Base-by-base conservation (phyloP, 331 rosid species). In the Phaseolus coccineus region DNA sequence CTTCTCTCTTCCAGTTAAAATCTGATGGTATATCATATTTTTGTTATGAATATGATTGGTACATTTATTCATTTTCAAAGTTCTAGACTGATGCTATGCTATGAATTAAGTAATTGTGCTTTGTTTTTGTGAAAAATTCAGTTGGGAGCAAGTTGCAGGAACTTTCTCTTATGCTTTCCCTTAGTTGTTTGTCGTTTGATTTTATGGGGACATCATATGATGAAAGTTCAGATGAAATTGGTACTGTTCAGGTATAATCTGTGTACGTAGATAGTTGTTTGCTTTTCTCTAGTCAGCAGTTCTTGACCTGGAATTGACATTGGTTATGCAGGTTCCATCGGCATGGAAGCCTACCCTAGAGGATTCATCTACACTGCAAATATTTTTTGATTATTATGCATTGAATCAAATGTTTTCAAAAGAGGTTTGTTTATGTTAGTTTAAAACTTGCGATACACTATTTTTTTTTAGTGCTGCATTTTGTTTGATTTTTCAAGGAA, bases 151-250 rank as follows among this genome's bases (percentile, higher is more conserved):
- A 86, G 87, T 76, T 88, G 82, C 89, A 84, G 82, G 88, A 77
- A n/a, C 62, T 88, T 48, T 87, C 87, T 73, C 76, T 86, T 66
- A 76, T 85, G 40, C 87, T 88, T 73, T 81, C 87, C 50, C 87
- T 79, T 4, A 46, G 84, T 78, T 86, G 89, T 73, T 79, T 88
- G 24, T 86, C 91, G 50, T 88, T 86, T 82, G 91, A 88, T 84
- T 88, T 86, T 82, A 71, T 84, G 88, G 89, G 89, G 80, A 83
- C 91, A 64, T 73, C 89, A 4, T 85, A 80, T 76, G 89, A 86
- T 70, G 91, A 84, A 79, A 76, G 91, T 80, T 88, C 91, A 30
- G 89, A 88, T 53, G 91, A 88, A 81, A 82, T 88, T 81, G 91
- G 89, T 47, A 84, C 87, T 63, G 68, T 84, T 67, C 91, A 88